These are phyloP conservation scores for Solanum paucissectum DNA, from an alignment of 257 asterid species.

Conservation along the genomic window DNA sequence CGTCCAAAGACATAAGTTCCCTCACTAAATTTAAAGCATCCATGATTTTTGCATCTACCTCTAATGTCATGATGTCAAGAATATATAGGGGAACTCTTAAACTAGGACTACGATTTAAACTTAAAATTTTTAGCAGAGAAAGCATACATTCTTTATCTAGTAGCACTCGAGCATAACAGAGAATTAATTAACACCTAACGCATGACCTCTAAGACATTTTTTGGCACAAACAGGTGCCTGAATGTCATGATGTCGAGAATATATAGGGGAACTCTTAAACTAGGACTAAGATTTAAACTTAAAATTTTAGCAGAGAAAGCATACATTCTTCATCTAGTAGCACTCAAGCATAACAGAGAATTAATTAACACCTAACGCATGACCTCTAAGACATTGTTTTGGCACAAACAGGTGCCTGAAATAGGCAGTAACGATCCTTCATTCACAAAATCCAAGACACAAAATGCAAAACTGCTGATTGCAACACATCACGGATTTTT, in stretches of 20 bases:
- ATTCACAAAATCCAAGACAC: background rate
- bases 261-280: background rate
- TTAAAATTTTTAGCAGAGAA: background rate
- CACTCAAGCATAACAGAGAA: background rate
- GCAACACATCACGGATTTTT: background rate
- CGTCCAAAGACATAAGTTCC: background rate
- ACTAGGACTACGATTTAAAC: background rate
- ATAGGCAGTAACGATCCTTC: background rate
- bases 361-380: background rate
- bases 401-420: background rate
- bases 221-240: too few species aligned
- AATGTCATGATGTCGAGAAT: background rate
- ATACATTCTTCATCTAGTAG: background rate
- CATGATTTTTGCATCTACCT: background rate
- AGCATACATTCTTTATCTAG: background rate
- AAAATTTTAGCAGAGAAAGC: background rate
- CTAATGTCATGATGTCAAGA: background rate
- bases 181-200: background rate
- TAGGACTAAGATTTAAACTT: background rate
- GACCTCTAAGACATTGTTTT: background rate
- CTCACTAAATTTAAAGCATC: background rate
- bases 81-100: background rate
- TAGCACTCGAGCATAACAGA: background rate
- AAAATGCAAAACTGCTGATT: background rate
- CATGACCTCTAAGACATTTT: background rate